These are phyloP conservation scores for Pythium brassicae DNA, from an alignment of 352 stramenopile genomes.

Conservation along the genomic window DNA sequence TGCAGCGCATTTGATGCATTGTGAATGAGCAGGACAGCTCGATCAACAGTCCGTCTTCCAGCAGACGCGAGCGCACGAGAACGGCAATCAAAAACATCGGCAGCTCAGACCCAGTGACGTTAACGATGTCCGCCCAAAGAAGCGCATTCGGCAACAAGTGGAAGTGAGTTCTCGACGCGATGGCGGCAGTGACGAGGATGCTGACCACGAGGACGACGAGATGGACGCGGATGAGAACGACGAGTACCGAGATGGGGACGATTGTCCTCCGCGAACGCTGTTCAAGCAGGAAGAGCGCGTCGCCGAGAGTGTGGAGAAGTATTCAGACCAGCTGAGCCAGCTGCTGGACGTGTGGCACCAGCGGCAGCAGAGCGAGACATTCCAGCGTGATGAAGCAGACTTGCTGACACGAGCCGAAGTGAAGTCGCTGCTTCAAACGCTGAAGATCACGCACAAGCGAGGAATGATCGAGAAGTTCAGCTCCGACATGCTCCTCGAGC, in stretches of 20 bases:
- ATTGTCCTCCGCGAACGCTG: conserved; percentile 24
- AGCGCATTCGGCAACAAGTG: conserved; percentile 13
- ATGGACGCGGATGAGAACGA: conserved; percentile 9
- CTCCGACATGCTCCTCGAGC: conserved; percentile 41
- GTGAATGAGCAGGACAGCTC: conserved; percentile 2
- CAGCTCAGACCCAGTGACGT: neutral
- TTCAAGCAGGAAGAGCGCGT: conserved; percentile 53
- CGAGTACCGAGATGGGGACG: conserved; percentile 17
- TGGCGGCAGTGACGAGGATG: conserved; percentile 4
- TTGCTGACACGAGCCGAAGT: conserved; percentile 48
- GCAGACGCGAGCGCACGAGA: conserved; percentile 11
- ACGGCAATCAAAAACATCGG: neutral
- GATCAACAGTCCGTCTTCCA: conserved; percentile 4
- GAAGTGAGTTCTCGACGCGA: conserved; percentile 8
- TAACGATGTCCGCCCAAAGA: conserved; percentile 4
- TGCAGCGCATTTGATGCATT: neutral
- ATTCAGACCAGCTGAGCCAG: conserved; percentile 41
- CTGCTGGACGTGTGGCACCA: conserved; percentile 33
- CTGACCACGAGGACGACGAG: conserved; percentile 7
- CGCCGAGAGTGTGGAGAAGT: conserved; percentile 62
- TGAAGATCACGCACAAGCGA: conserved; percentile 71
- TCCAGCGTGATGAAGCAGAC: conserved; percentile 28
- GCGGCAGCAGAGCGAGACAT: conserved; percentile 25
- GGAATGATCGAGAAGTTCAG: conserved; percentile 53
- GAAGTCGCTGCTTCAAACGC: conserved; percentile 54